Conservation (phyloP, 78 protist genomes). For the Dictyostelium purpureum region DNA sequence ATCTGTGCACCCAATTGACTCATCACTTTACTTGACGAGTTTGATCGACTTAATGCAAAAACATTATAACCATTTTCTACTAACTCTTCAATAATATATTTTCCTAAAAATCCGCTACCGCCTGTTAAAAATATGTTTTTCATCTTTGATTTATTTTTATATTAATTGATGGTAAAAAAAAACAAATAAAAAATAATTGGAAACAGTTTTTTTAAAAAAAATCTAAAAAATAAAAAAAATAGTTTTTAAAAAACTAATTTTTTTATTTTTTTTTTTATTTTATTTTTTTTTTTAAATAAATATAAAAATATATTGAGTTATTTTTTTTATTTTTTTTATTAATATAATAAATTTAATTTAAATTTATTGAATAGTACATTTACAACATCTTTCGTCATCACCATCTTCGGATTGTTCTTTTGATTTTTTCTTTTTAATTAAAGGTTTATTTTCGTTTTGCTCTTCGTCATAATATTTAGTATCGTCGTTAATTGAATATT, state of each 20-base stretch:
- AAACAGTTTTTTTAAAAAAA: too few species aligned
- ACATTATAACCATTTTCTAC: slow-evolving; percentile 31
- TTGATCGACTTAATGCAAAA: slow-evolving; percentile 52
- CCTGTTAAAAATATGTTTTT: slow-evolving; percentile 57
- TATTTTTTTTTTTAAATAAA: background rate
- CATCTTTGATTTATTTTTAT: too few species aligned
- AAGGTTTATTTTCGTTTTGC: background rate
- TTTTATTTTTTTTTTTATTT: too few species aligned
- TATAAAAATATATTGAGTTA: background rate
- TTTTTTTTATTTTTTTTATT: background rate
- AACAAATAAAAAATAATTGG: too few species aligned
- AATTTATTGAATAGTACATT: slow-evolving; percentile 69
- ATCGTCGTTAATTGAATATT: background rate
- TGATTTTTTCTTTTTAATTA: slow-evolving; percentile 7
- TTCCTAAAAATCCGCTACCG: slow-evolving; percentile 65
- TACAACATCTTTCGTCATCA: slow-evolving; percentile 48
- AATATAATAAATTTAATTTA: too few species aligned
- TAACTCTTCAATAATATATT: slow-evolving; percentile 10
- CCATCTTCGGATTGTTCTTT: slow-evolving; percentile 13
- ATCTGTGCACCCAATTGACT: slow-evolving; percentile 3
- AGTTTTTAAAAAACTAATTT: too few species aligned
- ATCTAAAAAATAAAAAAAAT: too few species aligned
- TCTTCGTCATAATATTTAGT: background rate
- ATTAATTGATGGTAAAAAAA: too few species aligned
- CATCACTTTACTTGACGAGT: background rate